Evolutionary conservation across 2,329 filamentous ascomycete species (phyloP).

Genomic region (Alternaria atra): DNA sequence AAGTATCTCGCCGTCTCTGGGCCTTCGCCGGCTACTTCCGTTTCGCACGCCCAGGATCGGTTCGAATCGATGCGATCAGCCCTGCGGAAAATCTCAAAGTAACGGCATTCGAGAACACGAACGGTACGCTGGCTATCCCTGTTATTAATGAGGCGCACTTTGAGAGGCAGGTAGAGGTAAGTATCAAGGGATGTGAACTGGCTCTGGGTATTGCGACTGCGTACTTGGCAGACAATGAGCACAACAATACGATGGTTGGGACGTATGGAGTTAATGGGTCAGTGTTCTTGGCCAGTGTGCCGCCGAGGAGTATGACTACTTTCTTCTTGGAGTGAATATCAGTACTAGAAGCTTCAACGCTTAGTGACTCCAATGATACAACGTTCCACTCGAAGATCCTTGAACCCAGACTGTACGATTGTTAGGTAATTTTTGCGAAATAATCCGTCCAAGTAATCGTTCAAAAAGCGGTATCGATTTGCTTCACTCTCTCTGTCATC

Average conservation of each 20-base stretch:
- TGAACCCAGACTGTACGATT: too few relatives aligned
- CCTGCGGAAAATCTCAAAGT: conserved; percentile 32
- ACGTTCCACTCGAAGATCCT: too few relatives aligned
- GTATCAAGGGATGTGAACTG: not conserved
- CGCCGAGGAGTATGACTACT: not conserved
- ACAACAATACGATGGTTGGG: conserved; percentile 15
- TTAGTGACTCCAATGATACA: too few relatives aligned
- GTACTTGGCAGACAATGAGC: conserved; percentile 15
- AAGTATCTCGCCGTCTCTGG: conserved; percentile 47
- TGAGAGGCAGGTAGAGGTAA: conserved; percentile 14
- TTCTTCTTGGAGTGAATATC: too few relatives aligned
- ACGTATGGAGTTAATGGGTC: conserved; percentile 3
- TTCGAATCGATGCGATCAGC: conserved; percentile 42
- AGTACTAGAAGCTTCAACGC: too few relatives aligned
- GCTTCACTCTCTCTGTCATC: too few relatives aligned
- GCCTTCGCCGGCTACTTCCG: conserved; percentile 50
- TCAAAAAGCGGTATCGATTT: too few relatives aligned
- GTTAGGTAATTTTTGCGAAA: too few relatives aligned
- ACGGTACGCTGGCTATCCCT: conserved; percentile 39
- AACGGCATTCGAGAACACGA: conserved; percentile 37
- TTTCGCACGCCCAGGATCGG: conserved; percentile 49
- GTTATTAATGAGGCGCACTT: conserved; percentile 42
- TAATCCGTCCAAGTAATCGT: too few relatives aligned
- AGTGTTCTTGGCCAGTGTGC: not conserved
- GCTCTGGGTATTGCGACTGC: not conserved